These are phyloP conservation scores for Candida nonsorbophila DNA, from an alignment of 805 yeast genomes.

Conservation along the genomic window DNA sequence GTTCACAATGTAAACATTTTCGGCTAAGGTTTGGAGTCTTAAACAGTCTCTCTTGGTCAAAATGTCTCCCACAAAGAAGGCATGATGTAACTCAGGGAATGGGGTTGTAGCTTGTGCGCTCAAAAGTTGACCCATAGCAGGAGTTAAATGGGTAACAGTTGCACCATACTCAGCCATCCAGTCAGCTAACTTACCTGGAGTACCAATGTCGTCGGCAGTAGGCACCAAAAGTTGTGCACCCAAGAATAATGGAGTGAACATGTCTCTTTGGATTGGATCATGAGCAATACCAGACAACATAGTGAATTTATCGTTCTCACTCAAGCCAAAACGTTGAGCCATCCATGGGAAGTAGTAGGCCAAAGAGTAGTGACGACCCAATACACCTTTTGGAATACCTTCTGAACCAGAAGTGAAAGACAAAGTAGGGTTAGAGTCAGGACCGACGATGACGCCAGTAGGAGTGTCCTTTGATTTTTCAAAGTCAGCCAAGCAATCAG, in stretches of 20 bases:
- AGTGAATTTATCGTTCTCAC: constrained; percentile 82
- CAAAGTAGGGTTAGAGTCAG: constrained; percentile 94
- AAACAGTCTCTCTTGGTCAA: constrained; percentile 95
- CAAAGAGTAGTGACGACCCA: constrained; percentile 94
- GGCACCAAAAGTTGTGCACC: constrained; percentile 95
- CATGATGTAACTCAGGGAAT: constrained; percentile 85
- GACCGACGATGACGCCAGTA: constrained; percentile 92
- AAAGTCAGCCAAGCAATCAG: constrained; percentile 48
- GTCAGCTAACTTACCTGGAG: constrained; percentile 95
- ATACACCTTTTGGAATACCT: constrained; percentile 97
- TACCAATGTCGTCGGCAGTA: constrained; percentile 95
- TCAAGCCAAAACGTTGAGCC: constrained; percentile 77
- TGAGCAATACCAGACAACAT: constrained; percentile 99
- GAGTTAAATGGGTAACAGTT: constrained; percentile 95
- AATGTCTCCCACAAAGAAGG: constrained; percentile 97
- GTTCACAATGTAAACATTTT: constrained; percentile 84
- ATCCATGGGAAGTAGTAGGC: constrained; percentile 99
- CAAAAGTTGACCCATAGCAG: constrained; percentile 97
- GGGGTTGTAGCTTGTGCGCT: constrained; percentile 92
- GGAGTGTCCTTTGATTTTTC: constrained; percentile 46
- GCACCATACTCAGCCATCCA: constrained; percentile 94
- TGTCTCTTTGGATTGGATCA: constrained; percentile 98
- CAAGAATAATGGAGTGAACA: constrained; percentile 93
- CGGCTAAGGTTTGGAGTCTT: constrained; percentile 86
- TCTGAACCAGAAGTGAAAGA: constrained; percentile 97